phyloP scores from a whole-genome alignment of 768 basidiomycete species.

The Lentinula boryana region DNA sequence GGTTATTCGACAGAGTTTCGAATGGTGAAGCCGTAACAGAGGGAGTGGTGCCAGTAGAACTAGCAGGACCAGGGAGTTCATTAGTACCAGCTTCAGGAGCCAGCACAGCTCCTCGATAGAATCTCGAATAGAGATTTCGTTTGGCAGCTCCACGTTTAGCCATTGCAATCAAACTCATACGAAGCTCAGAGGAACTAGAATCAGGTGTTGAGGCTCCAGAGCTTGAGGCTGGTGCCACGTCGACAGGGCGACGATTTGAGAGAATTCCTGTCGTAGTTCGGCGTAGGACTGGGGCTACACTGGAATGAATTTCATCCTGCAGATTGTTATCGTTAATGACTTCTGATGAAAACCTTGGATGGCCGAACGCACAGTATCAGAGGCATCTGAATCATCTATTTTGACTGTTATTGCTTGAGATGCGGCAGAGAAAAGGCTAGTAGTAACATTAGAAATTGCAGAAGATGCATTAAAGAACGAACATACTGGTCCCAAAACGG shows the following conservation, averaged over 20 bases:
- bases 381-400: constrained; percentile 41
- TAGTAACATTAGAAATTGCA: not conserved
- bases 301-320: constrained; percentile 2
- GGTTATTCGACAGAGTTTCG: not conserved
- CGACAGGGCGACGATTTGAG: constrained; percentile 58
- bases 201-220: constrained; percentile 39
- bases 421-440: constrained; percentile 77
- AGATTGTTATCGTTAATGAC: not conserved
- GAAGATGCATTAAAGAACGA: not conserved
- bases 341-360: not conserved
- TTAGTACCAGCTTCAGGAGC: constrained; percentile 30
- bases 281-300: constrained; percentile 26
- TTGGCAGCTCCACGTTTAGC: constrained; percentile 80
- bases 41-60: not conserved
- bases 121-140: constrained; percentile 68
- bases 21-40: not conserved
- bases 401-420: constrained; percentile 79
- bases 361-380: not conserved
- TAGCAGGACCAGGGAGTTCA: not conserved
- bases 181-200: constrained; percentile 20
- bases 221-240: constrained; percentile 42
- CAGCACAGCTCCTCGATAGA: constrained; percentile 73
- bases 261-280: constrained; percentile 74
- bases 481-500: constrained; percentile 98
- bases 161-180: constrained; percentile 46